Base-by-base conservation (phyloP, 2,329 filamentous ascomycete genomes). In the Drechslera avenae region DNA sequence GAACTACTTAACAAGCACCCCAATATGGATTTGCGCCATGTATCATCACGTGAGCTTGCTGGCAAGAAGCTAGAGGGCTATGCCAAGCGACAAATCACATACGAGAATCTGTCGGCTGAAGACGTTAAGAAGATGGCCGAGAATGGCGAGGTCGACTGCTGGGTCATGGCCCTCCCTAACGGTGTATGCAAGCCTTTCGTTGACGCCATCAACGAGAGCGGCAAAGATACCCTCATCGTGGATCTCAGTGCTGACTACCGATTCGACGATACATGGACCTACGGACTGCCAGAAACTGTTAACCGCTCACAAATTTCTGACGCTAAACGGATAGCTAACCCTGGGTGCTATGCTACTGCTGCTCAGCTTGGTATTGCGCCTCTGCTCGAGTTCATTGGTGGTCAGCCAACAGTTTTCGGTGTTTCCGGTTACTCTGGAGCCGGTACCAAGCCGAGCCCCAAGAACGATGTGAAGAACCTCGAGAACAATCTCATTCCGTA, bases 201-300 rank as follows among this genome's bases (percentile, higher is more conserved):
- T 8, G 90, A 97, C 58, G 93, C 93, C 6, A 84, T 97, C 45
- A 84, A 92, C 63, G 83, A 88, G 67, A 84, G 82, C 26, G 85
- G 85, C 50, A 78, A 78, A 42, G 83, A 83, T 56, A 91, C 89
- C 63, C 79, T 97, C 33, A 89, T 97, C 61, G 82, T 99, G 37
- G 94, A 99, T 73, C 83, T 99, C 30, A 96, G 91, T n/a, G 94
- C 94, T 53, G 94, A 99, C 77, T 95, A 96, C 76, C 87, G 93
- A 42, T 97, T 97, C 73, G 88, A 96, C 69, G 78, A 81, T 49
- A 81, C 82, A 18, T 96, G 91, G 92, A 90, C 89, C 0, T 97
- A 97, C 68, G 91, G 90, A 62, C 86, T 97, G 4, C 91, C 91
- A 12, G 94, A 97, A 76, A 81, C 96, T 41, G 84, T 91, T 41